These are phyloP conservation scores for Candida saitoana DNA, from an alignment of 805 yeast species.

Conservation along the genomic window DNA sequence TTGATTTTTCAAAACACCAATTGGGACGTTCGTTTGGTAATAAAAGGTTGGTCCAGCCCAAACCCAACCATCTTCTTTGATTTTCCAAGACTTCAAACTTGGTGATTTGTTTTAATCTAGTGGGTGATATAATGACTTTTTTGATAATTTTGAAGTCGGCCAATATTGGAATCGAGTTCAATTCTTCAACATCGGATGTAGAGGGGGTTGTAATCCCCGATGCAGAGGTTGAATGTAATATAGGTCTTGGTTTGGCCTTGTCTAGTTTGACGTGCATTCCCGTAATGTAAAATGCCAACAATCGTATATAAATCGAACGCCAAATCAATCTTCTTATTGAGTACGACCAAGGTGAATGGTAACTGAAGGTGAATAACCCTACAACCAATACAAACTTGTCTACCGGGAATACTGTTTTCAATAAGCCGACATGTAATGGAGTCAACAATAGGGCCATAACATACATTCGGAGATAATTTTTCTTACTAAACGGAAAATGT, in stretches of 20 bases:
- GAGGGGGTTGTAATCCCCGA: conserved; percentile 17
- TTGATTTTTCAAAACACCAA: conserved; percentile 42
- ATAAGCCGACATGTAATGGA: conserved; percentile 40
- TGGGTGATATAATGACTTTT: conserved; percentile 35
- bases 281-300: conserved; percentile 35
- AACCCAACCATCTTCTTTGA: conserved; percentile 72
- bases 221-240: conserved; percentile 1
- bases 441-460: conserved; percentile 32
- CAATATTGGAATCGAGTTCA: conserved; percentile 17
- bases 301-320: conserved; percentile 45
- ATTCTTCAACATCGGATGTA: conserved; percentile 16
- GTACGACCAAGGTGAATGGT: conserved; percentile 47
- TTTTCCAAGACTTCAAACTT: conserved; percentile 52
- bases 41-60: conserved; percentile 53
- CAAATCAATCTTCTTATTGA: conserved; percentile 44
- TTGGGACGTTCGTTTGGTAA: conserved; percentile 51
- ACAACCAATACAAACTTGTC: conserved; percentile 30
- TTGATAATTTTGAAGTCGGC: conserved; percentile 37
- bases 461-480: conserved; percentile 28
- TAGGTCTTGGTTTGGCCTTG: conserved; percentile 6
- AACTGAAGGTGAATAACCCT: conserved; percentile 38
- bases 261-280: conserved; percentile 31
- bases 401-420: conserved; percentile 29
- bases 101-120: conserved; percentile 44
- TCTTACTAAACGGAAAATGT: conserved; percentile 20